Evolutionary conservation across 371 early-diverging fungal species (phyloP), one percentile per base, ranked within the genome.

Genomic region (Fennellomyces sp.): DNA sequence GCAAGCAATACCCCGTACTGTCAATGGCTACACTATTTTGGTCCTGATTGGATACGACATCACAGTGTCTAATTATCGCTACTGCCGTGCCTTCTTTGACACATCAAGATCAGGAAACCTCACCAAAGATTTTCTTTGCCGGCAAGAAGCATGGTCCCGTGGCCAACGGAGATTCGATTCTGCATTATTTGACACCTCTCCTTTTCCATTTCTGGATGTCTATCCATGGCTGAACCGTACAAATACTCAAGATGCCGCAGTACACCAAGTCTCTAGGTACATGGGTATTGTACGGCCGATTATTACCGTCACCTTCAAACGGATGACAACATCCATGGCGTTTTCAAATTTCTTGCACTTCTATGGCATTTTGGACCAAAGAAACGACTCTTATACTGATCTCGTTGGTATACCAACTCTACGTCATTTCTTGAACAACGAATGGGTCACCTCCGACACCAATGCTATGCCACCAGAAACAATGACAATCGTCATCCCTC

Each of bases 401-500:
- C 10, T 10, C 7, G 56, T 56, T 5, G 56, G 56, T 2, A 56
- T 42, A 5, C 56, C 56, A 10, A 5, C 19, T 2, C 19, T 45
- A 0, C 31, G 31, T 1, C 28, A 41, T 11, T 29, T 42, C 11
- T 12, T 45, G 19, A 27, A 45, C 15, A 30, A 29, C 5, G 28
- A 28, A 1, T 52, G 52, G 52, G 3, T 27, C 23, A 29, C 27
- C 5, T 0, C 56, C 0, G 30, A 29, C 13, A 19, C n/a, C 17
- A 13, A 39, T 2, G n/a, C n/a, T n/a, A n/a, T n/a, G n/a, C n/a
- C n/a, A n/a, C n/a, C n/a, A n/a, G n/a, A n/a, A n/a, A n/a, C n/a
- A n/a, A 19, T 45, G 11, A 56, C 56, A 2, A 41, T 45, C 29
- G 56, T 56, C 2, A 28, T 56, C 15, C 56, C 56, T 5, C 56